Evolutionary conservation across 1,139 yeast species (phyloP).

Genomic region (Pichia sp.): DNA sequence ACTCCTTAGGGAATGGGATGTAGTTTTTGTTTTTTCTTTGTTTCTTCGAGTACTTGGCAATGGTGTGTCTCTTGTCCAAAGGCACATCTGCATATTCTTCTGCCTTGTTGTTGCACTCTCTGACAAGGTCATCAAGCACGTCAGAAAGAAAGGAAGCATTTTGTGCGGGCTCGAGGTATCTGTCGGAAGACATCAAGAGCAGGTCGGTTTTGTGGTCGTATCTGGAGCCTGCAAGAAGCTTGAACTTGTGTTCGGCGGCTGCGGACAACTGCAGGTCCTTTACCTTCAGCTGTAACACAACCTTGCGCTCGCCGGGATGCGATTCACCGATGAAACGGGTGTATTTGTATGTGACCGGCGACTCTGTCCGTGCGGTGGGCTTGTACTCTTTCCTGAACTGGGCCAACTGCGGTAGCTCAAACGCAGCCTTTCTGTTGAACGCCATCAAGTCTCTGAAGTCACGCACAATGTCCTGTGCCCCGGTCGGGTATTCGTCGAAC

Average conservation of each 20-base stretch:
- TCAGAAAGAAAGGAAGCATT: conserved; percentile 73
- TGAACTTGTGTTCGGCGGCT: conserved; percentile 65
- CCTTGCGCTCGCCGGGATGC: conserved; percentile 69
- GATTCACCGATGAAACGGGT: conserved; percentile 64
- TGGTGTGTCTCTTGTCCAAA: conserved; percentile 67
- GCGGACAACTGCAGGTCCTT: conserved; percentile 49
- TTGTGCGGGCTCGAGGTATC: conserved; percentile 75
- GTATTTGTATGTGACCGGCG: conserved; percentile 66
- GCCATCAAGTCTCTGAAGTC: conserved; percentile 61
- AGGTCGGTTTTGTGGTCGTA: conserved; percentile 58
- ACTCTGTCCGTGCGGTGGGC: conserved; percentile 42
- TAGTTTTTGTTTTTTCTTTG: conserved; percentile 33
- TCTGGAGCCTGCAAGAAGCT: conserved; percentile 73
- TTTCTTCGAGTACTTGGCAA: conserved; percentile 43
- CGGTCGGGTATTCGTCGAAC: conserved; percentile 57
- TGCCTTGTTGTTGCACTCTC: conserved; percentile 58
- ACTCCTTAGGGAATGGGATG: conserved; percentile 65
- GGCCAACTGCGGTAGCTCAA: conserved; percentile 81
- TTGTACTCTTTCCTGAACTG: conserved; percentile 64
- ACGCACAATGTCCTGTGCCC: conserved; percentile 55
- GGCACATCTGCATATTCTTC: conserved; percentile 77
- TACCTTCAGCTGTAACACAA: conserved; percentile 54
- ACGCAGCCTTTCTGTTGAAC: conserved; percentile 79
- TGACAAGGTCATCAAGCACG: conserved; percentile 54
- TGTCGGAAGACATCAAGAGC: conserved; percentile 59